Evolutionary conservation across 2,329 filamentous ascomycete species (phyloP).

Genomic region (Akanthomyces dipterigenus): DNA sequence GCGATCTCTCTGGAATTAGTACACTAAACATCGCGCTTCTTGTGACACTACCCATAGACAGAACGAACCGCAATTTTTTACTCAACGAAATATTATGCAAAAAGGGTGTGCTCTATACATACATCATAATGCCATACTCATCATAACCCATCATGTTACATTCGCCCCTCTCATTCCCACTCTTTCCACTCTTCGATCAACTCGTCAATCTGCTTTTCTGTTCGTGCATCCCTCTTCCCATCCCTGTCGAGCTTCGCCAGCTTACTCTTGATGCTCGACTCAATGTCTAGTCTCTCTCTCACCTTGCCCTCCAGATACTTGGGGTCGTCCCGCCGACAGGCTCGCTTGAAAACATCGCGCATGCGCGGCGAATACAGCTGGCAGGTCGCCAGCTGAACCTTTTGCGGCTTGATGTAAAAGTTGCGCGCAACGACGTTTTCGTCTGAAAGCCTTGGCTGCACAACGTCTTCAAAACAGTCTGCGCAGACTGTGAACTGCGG

Average conservation of each 20-base stretch:
- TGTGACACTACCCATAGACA: no score
- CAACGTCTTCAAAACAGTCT: slow-evolving; percentile 75
- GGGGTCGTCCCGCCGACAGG: slow-evolving; percentile 61
- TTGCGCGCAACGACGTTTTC: slow-evolving; percentile 52
- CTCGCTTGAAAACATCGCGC: slow-evolving; percentile 63
- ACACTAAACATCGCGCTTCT: no score
- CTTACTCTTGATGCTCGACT: slow-evolving; percentile 51
- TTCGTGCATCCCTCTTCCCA: slow-evolving; percentile 29
- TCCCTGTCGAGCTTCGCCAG: slow-evolving; percentile 36
- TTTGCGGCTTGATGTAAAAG: slow-evolving; percentile 56
- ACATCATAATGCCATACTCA: background rate
- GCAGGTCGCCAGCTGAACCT: slow-evolving; percentile 53
- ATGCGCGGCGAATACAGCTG: slow-evolving; percentile 78
- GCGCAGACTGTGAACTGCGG: slow-evolving; percentile 79
- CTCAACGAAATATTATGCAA: background rate
- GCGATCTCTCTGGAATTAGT: no score
- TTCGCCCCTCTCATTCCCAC: slow-evolving; percentile 38
- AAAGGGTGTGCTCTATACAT: background rate
- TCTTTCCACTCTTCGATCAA: slow-evolving; percentile 51
- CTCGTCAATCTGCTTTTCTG: slow-evolving; percentile 37
- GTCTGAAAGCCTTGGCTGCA: slow-evolving; percentile 59
- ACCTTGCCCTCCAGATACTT: slow-evolving; percentile 52
- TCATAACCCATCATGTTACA: background rate
- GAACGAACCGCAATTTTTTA: background rate
- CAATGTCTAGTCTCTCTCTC: slow-evolving; percentile 52